These are phyloP conservation scores for Acanthamoeba rhysodes DNA, from an alignment of 208 protist species.

Conservation along the genomic window DNA sequence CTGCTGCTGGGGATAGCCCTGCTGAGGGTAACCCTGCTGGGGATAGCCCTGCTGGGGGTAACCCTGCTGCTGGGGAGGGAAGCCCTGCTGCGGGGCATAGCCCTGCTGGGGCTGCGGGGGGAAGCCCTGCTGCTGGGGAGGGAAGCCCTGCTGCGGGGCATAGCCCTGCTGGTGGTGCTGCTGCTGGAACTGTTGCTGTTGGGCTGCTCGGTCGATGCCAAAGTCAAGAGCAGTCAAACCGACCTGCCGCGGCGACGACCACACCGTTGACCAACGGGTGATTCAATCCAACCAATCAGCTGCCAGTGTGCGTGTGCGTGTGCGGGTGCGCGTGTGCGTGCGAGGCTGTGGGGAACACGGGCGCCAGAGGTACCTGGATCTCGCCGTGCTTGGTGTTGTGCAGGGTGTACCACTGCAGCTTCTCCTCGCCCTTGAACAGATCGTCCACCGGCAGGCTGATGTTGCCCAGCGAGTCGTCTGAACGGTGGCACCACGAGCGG, in stretches of 20 bases:
- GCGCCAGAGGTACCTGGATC: not conserved
- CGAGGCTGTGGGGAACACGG: too few relatives aligned
- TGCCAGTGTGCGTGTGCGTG: not conserved
- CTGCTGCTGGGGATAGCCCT: constrained; percentile 17
- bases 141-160: too few relatives aligned
- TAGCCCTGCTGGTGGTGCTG: not conserved
- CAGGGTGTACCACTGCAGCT: constrained; percentile 1
- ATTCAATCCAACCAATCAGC: too few relatives aligned
- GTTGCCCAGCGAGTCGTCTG: constrained; percentile 48
- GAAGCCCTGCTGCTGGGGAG: too few relatives aligned
- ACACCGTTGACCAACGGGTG: too few relatives aligned
- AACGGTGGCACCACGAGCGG: too few relatives aligned
- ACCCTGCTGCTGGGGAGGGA: not conserved
- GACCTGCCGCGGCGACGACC: not conserved
- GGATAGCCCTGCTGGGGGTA: not conserved
- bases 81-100: not conserved
- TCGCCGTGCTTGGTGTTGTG: constrained; percentile 42
- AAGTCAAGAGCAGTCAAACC: constrained; percentile 21
- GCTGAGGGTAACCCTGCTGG: not conserved
- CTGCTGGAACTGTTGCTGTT: not conserved
- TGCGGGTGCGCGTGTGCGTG: too few relatives aligned
- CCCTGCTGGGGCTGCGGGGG: not conserved
- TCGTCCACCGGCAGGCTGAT: constrained; percentile 22
- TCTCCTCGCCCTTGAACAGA: constrained; percentile 47
- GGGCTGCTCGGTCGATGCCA: not conserved